Conservation (phyloP, 495 filamentous ascomycete genomes). For the Penicillium antarcticum region DNA sequence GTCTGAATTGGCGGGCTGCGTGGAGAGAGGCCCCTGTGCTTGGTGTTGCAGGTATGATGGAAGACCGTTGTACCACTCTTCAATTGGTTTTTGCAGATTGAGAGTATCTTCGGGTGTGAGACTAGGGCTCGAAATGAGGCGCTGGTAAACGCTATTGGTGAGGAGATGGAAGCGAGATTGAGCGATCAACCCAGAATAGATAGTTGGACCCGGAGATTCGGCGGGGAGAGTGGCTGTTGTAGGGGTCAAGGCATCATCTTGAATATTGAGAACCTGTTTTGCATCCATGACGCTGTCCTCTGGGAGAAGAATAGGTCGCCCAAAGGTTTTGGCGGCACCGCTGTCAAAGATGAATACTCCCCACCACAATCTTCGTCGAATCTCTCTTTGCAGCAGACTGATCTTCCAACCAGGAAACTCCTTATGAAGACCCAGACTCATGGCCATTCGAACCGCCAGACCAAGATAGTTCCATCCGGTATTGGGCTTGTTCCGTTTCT, state of each 20-base stretch:
- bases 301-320: constrained; percentile 45
- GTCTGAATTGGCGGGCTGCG: constrained; percentile 22
- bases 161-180: constrained; percentile 48
- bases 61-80: constrained; percentile 44
- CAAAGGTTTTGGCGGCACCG: constrained; percentile 47
- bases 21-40: constrained; percentile 17
- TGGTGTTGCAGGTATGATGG: constrained; percentile 45
- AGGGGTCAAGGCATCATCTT: constrained; percentile 44
- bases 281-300: constrained; percentile 46
- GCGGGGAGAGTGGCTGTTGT: constrained; percentile 38
- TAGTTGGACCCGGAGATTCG: constrained; percentile 42
- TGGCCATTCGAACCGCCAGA: constrained; percentile 49
- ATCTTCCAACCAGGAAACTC: constrained; percentile 54
- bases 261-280: constrained; percentile 47
- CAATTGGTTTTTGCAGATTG: constrained; percentile 43
- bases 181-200: constrained; percentile 48
- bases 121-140: constrained; percentile 48
- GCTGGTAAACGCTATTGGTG: constrained; percentile 49
- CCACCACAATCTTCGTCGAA: constrained; percentile 47
- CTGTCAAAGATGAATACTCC: constrained; percentile 49
- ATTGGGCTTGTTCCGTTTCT: constrained; percentile 56
- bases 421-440: constrained; percentile 54
- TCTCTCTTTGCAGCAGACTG: constrained; percentile 46
- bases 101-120: constrained; percentile 47
- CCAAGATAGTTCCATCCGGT: constrained; percentile 55